A percentile compares a stretch with the other conserved stretches of the same genome.
Conservation (phyloP, 495 filamentous ascomycete genomes). For the Penicillium macrosclerotiorum region DNA sequence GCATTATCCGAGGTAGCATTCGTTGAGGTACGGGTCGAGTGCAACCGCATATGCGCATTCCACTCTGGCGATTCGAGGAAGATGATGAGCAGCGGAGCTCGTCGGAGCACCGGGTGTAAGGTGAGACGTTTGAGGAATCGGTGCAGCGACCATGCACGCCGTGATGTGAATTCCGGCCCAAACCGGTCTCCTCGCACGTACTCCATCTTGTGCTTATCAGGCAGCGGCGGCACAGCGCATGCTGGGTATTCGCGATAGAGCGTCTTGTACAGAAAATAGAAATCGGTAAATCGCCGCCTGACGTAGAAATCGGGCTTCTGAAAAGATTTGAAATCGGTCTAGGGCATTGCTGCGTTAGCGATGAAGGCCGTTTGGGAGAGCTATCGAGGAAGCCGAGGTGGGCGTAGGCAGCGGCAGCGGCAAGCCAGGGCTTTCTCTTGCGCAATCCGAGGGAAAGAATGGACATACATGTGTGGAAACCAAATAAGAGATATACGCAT, state of each 20-base stretch:
- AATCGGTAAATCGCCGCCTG: slow-evolving; percentile 92
- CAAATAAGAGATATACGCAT: slow-evolving; percentile 92
- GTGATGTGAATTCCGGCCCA: slow-evolving; percentile 86
- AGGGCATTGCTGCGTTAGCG: slow-evolving; percentile 14
- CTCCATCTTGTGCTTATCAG: slow-evolving; percentile 98
- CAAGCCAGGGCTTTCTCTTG: neutral
- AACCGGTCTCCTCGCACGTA: slow-evolving; percentile 96
- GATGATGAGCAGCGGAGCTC: slow-evolving; percentile 72
- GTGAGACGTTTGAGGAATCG: slow-evolving; percentile 86
- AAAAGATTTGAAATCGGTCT: slow-evolving; percentile 95
- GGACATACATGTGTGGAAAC: slow-evolving; percentile 81
- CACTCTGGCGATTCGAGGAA: slow-evolving; percentile 93
- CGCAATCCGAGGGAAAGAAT: neutral
- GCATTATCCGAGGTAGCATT: slow-evolving; percentile 51
- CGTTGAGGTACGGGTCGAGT: slow-evolving; percentile 59
- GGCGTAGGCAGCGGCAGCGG: slow-evolving; percentile 17
- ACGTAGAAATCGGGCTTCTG: slow-evolving; percentile 72
- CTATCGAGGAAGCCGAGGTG: neutral
- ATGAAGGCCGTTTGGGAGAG: neutral
- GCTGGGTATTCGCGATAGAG: slow-evolving; percentile 83
- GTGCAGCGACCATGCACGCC: slow-evolving; percentile 85
- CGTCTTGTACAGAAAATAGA: slow-evolving; percentile 92
- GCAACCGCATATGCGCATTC: slow-evolving; percentile 89
- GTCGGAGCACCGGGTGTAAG: slow-evolving; percentile 86
- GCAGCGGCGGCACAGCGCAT: slow-evolving; percentile 89